Base-by-base conservation (phyloP, 805 yeast species). In the Suhomyces xylopsoci region DNA sequence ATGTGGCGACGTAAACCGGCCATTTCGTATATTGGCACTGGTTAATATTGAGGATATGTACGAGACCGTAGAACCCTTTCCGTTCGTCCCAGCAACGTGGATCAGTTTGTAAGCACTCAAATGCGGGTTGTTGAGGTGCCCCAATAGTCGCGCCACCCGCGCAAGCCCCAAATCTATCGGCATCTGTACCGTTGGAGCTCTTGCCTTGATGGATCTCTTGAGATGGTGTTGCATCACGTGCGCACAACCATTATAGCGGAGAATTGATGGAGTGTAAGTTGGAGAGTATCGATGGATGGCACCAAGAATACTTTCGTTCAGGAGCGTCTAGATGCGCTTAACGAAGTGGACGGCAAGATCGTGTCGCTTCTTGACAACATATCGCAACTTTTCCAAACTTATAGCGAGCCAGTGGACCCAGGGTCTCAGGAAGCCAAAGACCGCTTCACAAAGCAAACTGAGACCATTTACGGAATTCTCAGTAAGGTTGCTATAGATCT, bases 21-120 rank as follows among this genome's bases (percentile, higher is more conserved):
- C 98, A 49, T 84, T 82, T 25, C 68, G 63, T 41, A 81, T 68
- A 1, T 71, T 73, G 20, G 81, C 74, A 12, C 67, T 65, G 19
- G 81, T 76, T 24, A 92, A 67, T 2, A 86, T 75, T 15, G 90
- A 82, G 3, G 90, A 78, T 7, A 94, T 53, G 64, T 91, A 92
- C 0, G 97, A 85, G 53, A 96, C 84, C 0, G 92, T 88, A 0
- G 97, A 91, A 0, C 99, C 99, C 64, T 93, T 93, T 0, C 99
- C 99, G 64, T 93, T 93, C 7, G 99, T 93, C 0, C 99, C 99
- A 0, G 97, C 97, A 3, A 94, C 80, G 64, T 94, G 99, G n/a
- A 94, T 73, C 0, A 90, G 84, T 55, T 81, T 81, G 62, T 83
- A 82, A 4, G 71, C 59, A 14, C 65, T 55, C 9, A 66, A 60